These are phyloP conservation scores for Cryptococcus floricola DNA, from an alignment of 1,284 basidiomycete species.

Conservation along the genomic window DNA sequence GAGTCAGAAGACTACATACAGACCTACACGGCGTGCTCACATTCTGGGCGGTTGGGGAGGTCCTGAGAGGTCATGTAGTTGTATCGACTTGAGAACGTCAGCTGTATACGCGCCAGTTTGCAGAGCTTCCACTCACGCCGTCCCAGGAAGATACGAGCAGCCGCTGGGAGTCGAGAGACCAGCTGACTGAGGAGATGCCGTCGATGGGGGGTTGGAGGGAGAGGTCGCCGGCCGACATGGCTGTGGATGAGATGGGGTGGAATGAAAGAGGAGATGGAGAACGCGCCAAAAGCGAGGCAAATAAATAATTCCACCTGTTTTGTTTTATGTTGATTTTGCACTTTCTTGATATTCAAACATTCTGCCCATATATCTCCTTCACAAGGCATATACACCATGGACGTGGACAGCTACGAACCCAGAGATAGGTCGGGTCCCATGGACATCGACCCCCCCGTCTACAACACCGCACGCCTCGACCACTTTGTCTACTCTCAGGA, in stretches of 20 bases:
- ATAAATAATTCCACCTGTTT: background rate
- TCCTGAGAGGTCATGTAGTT: constrained; percentile 41
- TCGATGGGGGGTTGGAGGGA: constrained; percentile 67
- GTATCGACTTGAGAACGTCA: constrained; percentile 40
- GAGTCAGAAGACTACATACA: constrained; percentile 1
- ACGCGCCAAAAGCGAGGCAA: background rate
- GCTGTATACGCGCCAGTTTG: background rate
- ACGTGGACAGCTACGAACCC: constrained; percentile 17
- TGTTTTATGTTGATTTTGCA: background rate
- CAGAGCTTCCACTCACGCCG: constrained; percentile 57
- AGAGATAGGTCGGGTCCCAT: constrained; percentile 40
- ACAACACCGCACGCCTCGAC: constrained; percentile 24
- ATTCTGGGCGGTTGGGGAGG: constrained; percentile 34
- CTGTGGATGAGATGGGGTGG: no score
- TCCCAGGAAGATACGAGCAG: constrained; percentile 84
- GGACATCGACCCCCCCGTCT: constrained; percentile 36
- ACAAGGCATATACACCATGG: constrained; percentile 1
- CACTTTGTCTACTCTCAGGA: constrained; percentile 27
- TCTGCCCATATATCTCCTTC: no score
- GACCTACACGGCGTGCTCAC: constrained; percentile 16
- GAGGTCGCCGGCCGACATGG: constrained; percentile 29
- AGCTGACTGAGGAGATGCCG: constrained; percentile 72
- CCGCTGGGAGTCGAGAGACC: constrained; percentile 74
- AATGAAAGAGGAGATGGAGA: background rate
- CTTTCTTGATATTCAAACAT: background rate